Evolutionary conservation across 768 basidiomycete species (phyloP).

Genomic region (Lepiota venenata): DNA sequence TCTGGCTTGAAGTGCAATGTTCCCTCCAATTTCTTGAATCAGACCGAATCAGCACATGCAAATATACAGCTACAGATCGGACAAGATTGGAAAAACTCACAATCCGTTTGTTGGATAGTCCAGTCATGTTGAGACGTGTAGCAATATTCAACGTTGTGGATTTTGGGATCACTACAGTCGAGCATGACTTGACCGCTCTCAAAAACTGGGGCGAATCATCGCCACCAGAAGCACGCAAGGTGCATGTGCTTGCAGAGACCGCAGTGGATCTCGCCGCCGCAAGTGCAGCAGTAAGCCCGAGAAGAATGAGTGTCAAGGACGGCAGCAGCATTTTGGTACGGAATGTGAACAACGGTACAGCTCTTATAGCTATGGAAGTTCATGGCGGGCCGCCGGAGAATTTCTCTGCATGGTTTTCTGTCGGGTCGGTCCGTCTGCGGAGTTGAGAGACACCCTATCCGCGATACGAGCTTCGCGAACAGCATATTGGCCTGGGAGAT

Average conservation of each 20-base stretch:
- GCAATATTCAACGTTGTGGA: conserved; percentile 47
- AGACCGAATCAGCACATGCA: not conserved
- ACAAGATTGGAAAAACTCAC: conserved; percentile 24
- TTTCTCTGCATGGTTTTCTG: not conserved
- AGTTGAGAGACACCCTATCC: not conserved
- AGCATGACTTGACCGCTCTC: conserved; percentile 36
- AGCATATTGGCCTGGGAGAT: not conserved
- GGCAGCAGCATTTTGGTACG: not conserved
- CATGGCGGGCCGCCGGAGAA: conserved; percentile 2
- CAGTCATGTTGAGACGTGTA: conserved; percentile 52
- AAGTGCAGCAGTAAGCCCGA: not conserved
- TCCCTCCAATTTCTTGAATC: conserved; percentile 41
- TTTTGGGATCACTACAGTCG: conserved; percentile 40
- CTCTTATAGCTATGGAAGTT: not conserved
- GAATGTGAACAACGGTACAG: no score
- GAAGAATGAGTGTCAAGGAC: not conserved
- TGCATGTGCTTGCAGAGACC: conserved; percentile 26
- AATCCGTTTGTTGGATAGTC: conserved; percentile 44
- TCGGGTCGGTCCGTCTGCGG: not conserved
- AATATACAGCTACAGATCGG: not conserved
- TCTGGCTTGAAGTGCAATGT: conserved; percentile 48
- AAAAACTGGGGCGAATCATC: conserved; percentile 52
- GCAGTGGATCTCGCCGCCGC: not conserved
- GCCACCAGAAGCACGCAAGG: conserved; percentile 37
- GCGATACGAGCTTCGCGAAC: not conserved